phyloP scores from a whole-genome alignment of 2,329 filamentous ascomycete species.

The Alternaria consortialis region DNA sequence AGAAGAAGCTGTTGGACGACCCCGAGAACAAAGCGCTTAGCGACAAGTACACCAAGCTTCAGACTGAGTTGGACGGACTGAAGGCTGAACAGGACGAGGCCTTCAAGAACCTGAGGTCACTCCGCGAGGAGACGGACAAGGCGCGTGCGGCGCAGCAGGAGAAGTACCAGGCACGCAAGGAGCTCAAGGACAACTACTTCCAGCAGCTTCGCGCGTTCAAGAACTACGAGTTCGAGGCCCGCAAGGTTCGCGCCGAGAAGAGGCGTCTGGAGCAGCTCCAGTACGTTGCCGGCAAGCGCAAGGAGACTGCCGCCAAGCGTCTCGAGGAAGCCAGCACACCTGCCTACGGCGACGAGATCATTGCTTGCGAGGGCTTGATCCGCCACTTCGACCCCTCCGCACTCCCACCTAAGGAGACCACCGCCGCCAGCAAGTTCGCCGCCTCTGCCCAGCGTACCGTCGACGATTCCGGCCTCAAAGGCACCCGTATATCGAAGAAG shows the following conservation, averaged over 20 bases:
- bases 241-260: conserved; percentile 78
- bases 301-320: conserved; percentile 77
- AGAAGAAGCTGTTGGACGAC: conserved; percentile 89
- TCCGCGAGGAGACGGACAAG: conserved; percentile 86
- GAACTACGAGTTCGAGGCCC: conserved; percentile 84
- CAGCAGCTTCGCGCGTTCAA: conserved; percentile 81
- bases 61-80: conserved; percentile 87
- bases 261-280: conserved; percentile 82
- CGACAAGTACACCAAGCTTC: conserved; percentile 84
- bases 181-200: conserved; percentile 91
- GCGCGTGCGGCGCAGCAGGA: conserved; percentile 86
- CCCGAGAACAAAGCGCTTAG: conserved; percentile 88
- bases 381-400: conserved; percentile 86
- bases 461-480: conserved; percentile 84
- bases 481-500: conserved; percentile 83
- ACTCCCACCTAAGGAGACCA: conserved; percentile 69
- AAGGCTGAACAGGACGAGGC: conserved; percentile 91
- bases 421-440: conserved; percentile 70
- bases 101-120: conserved; percentile 84
- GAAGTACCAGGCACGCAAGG: conserved; percentile 82
- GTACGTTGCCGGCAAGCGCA: conserved; percentile 75
- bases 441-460: conserved; percentile 84
- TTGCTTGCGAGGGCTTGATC: conserved; percentile 85
- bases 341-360: conserved; percentile 92
- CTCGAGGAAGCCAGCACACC: conserved; percentile 84